Conservation (phyloP, 164 flowering plant species). For the Chimonanthus salicifolius region DNA sequence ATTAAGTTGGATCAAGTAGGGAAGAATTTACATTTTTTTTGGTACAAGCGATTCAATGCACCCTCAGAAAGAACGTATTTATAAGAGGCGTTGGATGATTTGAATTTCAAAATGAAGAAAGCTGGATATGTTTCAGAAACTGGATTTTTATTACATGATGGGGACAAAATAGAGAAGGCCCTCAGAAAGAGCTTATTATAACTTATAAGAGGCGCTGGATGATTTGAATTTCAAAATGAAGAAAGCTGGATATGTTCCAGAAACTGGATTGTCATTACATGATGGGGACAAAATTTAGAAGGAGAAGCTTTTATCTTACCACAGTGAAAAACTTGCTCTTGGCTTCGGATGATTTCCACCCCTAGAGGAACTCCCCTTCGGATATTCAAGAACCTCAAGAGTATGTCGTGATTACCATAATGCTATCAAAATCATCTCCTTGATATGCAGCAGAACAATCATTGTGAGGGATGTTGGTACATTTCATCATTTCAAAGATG, state of each 20-base stretch:
- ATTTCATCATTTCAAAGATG: slow-evolving; percentile 14
- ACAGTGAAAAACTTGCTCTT: slow-evolving; percentile 17
- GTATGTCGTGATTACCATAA: slow-evolving; percentile 14
- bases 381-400: slow-evolving; percentile 16
- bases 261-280: slow-evolving; percentile 6
- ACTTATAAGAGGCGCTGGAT: slow-evolving; percentile 2
- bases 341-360: slow-evolving; percentile 12
- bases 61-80: slow-evolving; percentile 16
- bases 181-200: slow-evolving; percentile 15
- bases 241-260: slow-evolving; percentile 11
- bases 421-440: slow-evolving; percentile 12
- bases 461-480: slow-evolving; percentile 15
- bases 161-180: slow-evolving; percentile 6
- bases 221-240: slow-evolving; percentile 13
- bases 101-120: slow-evolving; percentile 8
- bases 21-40: slow-evolving; percentile 13
- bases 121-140: slow-evolving; percentile 12
- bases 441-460: slow-evolving; percentile 6
- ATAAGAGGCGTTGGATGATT: slow-evolving; percentile 5
- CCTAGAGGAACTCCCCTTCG: slow-evolving; percentile 3
- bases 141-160: slow-evolving; percentile 7
- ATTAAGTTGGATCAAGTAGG: slow-evolving; percentile 12
- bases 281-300: slow-evolving; percentile 8
- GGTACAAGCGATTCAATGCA: slow-evolving; percentile 14
- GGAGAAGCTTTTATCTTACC: slow-evolving; percentile 9